These are phyloP conservation scores for Pythium periplocum DNA, from an alignment of 352 stramenopile species.

Conservation along the genomic window DNA sequence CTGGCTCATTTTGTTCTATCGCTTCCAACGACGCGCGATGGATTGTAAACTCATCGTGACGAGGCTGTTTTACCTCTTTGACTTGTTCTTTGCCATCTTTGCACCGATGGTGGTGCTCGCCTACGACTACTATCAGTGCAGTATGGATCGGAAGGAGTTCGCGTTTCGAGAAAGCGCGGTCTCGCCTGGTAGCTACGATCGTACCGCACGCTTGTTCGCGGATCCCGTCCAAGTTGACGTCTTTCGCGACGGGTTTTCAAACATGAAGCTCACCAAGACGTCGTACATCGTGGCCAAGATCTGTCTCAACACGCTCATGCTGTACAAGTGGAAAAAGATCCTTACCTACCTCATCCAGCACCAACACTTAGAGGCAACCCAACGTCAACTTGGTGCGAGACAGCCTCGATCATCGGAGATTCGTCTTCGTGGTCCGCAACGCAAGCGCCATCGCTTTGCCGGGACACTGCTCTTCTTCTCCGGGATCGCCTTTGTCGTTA, in stretches of 20 bases:
- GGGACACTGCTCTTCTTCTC: conserved; percentile 9
- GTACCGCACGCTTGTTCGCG: conserved; percentile 18
- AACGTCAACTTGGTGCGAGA: background rate
- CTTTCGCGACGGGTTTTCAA: conserved; percentile 15
- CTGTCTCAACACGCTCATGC: conserved; percentile 13
- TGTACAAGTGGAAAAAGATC: conserved; percentile 22
- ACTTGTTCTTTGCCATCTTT: conserved; percentile 30
- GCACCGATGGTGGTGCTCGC: conserved; percentile 18
- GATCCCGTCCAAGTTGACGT: conserved; percentile 18
- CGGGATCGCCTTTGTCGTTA: conserved; percentile 7
- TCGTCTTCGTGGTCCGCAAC: too few species aligned
- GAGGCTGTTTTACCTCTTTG: conserved; percentile 19
- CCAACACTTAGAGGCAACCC: background rate
- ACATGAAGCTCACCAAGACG: conserved; percentile 15
- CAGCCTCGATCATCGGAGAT: too few species aligned
- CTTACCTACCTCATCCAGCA: conserved; percentile 16
- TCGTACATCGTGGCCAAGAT: conserved; percentile 11
- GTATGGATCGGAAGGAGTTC: conserved; percentile 17
- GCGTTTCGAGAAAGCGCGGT: conserved; percentile 8
- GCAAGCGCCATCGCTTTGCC: conserved; percentile 11
- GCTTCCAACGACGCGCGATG: conserved; percentile 15
- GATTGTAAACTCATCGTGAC: conserved; percentile 12
- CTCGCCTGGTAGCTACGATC: conserved; percentile 11
- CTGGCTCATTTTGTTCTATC: conserved; percentile 22
- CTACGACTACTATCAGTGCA: conserved; percentile 19